Percentiles rank a stretch among this genome's conserved stretches.
These are phyloP conservation scores for Leccinum obscurum DNA, from an alignment of 768 basidiomycete species.

Conservation along the genomic window DNA sequence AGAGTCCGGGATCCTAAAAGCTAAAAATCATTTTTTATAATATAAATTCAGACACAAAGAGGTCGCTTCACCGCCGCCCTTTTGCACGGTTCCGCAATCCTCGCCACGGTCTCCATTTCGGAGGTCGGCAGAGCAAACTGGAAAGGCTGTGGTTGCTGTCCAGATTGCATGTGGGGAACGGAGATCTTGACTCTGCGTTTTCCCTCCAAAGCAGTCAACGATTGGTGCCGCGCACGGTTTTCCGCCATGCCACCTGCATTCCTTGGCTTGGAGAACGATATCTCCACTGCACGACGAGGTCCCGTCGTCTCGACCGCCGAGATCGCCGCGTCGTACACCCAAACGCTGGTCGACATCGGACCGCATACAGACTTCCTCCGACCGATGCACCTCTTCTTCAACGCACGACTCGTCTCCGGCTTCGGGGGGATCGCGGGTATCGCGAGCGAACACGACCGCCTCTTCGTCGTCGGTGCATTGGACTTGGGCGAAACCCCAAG, in stretches of 20 bases:
- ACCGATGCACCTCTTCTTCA: constrained; percentile 59
- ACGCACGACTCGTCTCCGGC: constrained; percentile 30
- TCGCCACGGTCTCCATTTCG: not conserved
- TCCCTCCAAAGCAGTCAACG: constrained; percentile 23
- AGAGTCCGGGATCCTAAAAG: not conserved
- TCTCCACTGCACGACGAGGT: constrained; percentile 20
- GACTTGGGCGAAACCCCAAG: constrained; percentile 21
- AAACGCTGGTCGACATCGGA: constrained; percentile 33
- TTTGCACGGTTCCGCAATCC: constrained; percentile 11
- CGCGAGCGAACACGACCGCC: not conserved
- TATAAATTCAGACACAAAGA: constrained; percentile 13
- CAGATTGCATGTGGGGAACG: constrained; percentile 13
- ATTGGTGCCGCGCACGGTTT: constrained; percentile 26
- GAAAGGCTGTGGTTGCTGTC: not conserved
- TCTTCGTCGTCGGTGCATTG: constrained; percentile 1
- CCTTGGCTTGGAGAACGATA: constrained; percentile 17
- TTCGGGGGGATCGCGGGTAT: constrained; percentile 4
- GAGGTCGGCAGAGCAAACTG: not conserved
- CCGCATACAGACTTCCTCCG: constrained; percentile 47
- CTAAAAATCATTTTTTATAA: not conserved
- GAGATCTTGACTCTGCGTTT: constrained; percentile 22
- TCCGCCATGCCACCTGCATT: not conserved
- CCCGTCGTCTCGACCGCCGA: constrained; percentile 41
- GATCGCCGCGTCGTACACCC: constrained; percentile 54
- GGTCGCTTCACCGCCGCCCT: constrained; percentile 19